These are phyloP conservation scores for Xerocomellus chrysenteron DNA, from an alignment of 768 basidiomycete genomes.

Conservation along the genomic window DNA sequence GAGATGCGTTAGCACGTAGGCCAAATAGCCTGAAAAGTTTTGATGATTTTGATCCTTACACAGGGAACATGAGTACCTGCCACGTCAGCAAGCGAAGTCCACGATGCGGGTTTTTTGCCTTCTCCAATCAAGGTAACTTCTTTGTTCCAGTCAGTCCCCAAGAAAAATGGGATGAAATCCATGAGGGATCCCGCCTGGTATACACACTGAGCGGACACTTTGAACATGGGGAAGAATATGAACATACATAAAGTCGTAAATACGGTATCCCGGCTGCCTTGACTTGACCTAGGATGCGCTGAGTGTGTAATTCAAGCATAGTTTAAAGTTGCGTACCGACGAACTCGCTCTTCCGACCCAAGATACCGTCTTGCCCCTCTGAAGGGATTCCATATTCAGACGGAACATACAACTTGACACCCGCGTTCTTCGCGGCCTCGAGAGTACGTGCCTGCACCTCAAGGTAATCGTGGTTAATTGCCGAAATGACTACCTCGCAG, in stretches of 20 bases:
- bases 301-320: neutral
- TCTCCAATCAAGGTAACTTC: conserved; percentile 19
- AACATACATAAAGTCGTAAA: conserved; percentile 23
- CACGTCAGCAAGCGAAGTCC: conserved; percentile 25
- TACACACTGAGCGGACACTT: neutral
- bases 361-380: conserved; percentile 21
- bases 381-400: conserved; percentile 28
- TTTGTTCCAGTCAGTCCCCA: conserved; percentile 15
- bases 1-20: conserved; percentile 22
- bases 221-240: neutral
- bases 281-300: conserved; percentile 7
- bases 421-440: conserved; percentile 29
- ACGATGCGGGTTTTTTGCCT: conserved; percentile 22
- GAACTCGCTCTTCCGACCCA: conserved; percentile 20
- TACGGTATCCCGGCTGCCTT: conserved; percentile 16
- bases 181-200: conserved; percentile 19
- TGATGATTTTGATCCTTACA: neutral
- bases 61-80: conserved; percentile 7
- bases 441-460: conserved; percentile 23
- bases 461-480: conserved; percentile 20
- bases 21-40: conserved; percentile 14
- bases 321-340: conserved; percentile 2
- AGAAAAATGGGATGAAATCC: conserved; percentile 28
- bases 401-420: conserved; percentile 32
- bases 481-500: conserved; percentile 29